A percentile compares a stretch with the other conserved stretches of the same genome.
Conservation (phyloP, 257 asterid species). For the Apocynum venetum region DNA sequence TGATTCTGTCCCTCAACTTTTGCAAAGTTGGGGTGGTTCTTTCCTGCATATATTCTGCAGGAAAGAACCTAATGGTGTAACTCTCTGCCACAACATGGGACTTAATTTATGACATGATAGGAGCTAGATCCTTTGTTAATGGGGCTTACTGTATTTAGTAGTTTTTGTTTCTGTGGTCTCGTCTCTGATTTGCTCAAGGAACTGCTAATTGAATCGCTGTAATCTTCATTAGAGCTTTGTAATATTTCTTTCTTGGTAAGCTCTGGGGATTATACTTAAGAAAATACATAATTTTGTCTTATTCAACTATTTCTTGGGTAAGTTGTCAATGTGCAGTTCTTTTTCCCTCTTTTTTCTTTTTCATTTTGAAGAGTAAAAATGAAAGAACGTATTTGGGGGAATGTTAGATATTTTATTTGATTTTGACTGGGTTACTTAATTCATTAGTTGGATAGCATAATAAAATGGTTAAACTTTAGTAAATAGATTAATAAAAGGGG, state of each 20-base stretch:
- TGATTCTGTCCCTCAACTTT: background rate
- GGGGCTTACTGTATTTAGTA: background rate
- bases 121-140: background rate
- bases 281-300: background rate
- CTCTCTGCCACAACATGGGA: slow-evolving; percentile 3
- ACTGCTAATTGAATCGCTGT: background rate
- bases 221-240: background rate
- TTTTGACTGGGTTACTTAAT: background rate
- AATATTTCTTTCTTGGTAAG: background rate
- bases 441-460: background rate
- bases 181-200: background rate
- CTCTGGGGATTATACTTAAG: background rate
- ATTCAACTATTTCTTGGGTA: background rate
- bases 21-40: background rate
- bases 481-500: background rate
- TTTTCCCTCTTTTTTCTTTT: no score
- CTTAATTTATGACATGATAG: background rate
- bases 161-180: no score
- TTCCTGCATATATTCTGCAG: background rate
- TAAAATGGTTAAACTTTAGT: no score
- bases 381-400: background rate
- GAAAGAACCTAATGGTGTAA: background rate
- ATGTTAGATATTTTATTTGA: background rate
- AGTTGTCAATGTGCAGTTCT: background rate
- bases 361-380: background rate